phyloP scores from a whole-genome alignment of 2,329 filamentous ascomycete species.

The Colletotrichum tanaceti region DNA sequence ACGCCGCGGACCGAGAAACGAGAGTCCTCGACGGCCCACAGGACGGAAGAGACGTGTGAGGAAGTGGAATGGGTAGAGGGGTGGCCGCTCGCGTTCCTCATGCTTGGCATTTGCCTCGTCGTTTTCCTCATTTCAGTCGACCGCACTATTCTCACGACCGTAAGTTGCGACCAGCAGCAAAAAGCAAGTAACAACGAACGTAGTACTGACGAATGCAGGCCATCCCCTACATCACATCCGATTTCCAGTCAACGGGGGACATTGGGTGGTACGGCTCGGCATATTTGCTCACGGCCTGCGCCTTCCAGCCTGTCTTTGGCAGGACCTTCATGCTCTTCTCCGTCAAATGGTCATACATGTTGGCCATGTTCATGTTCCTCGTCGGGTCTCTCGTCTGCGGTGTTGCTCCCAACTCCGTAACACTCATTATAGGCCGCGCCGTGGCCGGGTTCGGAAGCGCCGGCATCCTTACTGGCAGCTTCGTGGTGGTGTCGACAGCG shows the following conservation, averaged over 20 bases:
- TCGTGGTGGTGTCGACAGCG: constrained; percentile 49
- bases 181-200: not conserved
- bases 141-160: constrained; percentile 28
- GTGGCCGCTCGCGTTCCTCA: constrained; percentile 22
- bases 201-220: constrained; percentile 43
- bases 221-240: constrained; percentile 56
- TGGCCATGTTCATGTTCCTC: constrained; percentile 34
- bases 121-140: constrained; percentile 33
- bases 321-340: constrained; percentile 54
- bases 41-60: not conserved
- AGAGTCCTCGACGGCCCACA: not conserved
- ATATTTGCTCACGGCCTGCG: constrained; percentile 50
- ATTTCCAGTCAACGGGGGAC: constrained; percentile 52
- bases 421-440: constrained; percentile 34
- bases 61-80: constrained; percentile 17
- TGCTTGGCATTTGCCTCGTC: constrained; percentile 31
- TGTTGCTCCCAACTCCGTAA: constrained; percentile 25
- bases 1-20: constrained; percentile 11
- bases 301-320: constrained; percentile 43
- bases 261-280: constrained; percentile 63
- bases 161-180: not conserved
- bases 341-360: constrained; percentile 47
- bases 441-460: constrained; percentile 38
- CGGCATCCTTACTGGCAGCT: constrained; percentile 50
- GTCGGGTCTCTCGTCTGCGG: constrained; percentile 33